Evolutionary conservation across 352 stramenopile genomes (phyloP).

Genomic region (Globisporangium abappressorium): DNA sequence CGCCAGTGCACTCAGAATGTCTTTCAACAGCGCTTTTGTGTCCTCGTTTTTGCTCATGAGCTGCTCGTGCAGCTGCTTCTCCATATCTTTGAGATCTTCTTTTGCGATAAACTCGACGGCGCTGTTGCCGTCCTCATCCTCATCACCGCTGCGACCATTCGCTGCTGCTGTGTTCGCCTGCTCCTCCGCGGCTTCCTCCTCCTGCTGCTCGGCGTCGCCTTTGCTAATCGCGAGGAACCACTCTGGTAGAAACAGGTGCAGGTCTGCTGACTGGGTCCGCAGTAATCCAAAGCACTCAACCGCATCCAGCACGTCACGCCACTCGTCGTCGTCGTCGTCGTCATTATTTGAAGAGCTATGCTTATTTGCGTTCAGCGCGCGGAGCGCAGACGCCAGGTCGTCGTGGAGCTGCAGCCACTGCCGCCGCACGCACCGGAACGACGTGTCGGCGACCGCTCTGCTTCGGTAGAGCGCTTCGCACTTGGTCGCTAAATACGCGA

Average conservation of each 20-base stretch:
- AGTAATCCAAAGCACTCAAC: conserved; percentile 45
- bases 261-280: conserved; percentile 34
- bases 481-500: conserved; percentile 58
- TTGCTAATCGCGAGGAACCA: conserved; percentile 68
- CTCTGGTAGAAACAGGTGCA: conserved; percentile 57
- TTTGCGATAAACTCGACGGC: conserved; percentile 21
- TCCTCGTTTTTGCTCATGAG: conserved; percentile 30
- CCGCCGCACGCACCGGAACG: conserved; percentile 52
- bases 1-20: conserved; percentile 32
- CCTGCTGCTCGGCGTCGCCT: conserved; percentile 34
- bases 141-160: conserved; percentile 13
- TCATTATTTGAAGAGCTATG: conserved; percentile 5
- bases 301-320: conserved; percentile 30
- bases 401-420: conserved; percentile 73
- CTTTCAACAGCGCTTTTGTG: conserved; percentile 32
- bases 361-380: conserved; percentile 12
- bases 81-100: conserved; percentile 40
- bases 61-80: conserved; percentile 38
- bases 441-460: conserved; percentile 39
- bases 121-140: background rate
- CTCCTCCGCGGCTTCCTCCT: conserved; percentile 11
- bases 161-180: background rate
- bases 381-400: conserved; percentile 34
- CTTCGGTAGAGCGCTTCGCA: conserved; percentile 69
- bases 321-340: conserved; percentile 25